Evolutionary conservation across 192 early-diverging fungal species (phyloP).

Genomic region (Coemansia sp.): DNA sequence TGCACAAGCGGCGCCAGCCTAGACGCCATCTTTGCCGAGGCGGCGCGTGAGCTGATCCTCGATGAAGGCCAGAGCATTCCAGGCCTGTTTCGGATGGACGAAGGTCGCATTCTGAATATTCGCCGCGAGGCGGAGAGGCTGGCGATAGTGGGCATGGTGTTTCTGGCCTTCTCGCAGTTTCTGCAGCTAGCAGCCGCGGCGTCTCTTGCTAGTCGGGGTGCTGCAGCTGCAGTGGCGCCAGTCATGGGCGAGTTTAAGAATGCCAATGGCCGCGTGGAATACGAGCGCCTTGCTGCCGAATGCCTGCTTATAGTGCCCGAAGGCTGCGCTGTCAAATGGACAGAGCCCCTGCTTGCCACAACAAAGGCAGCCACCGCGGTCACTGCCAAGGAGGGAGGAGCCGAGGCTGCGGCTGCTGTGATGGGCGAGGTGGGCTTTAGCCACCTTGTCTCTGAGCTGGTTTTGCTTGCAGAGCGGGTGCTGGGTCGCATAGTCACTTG

Average conservation of each 20-base stretch:
- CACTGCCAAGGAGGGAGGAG: not conserved
- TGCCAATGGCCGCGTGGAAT: slow-evolving; percentile 36
- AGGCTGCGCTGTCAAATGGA: slow-evolving; percentile 46
- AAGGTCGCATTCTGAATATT: slow-evolving; percentile 38
- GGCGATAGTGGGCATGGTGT: slow-evolving; percentile 40
- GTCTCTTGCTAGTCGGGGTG: not conserved
- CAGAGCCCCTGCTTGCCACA: slow-evolving; percentile 27
- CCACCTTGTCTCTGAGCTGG: slow-evolving; percentile 35
- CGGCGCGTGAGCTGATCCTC: slow-evolving; percentile 44
- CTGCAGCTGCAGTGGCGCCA: not conserved
- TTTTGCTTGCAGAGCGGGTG: slow-evolving; percentile 34
- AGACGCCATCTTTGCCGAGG: slow-evolving; percentile 32
- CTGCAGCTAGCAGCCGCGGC: slow-evolving; percentile 27
- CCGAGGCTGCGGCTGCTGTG: not conserved
- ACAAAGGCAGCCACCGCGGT: not conserved
- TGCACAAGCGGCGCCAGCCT: slow-evolving; percentile 15
- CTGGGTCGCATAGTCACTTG: slow-evolving; percentile 20
- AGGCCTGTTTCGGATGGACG: slow-evolving; percentile 52
- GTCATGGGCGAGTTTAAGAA: slow-evolving; percentile 19
- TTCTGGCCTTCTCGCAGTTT: slow-evolving; percentile 49
- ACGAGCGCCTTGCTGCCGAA: slow-evolving; percentile 36
- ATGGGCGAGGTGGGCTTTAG: slow-evolving; percentile 41
- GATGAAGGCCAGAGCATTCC: slow-evolving; percentile 41
- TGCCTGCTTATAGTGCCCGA: slow-evolving; percentile 50
- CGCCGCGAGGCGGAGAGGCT: slow-evolving; percentile 50